Base-by-base conservation (phyloP, 129 eudicot species). In the Saposhnikovia divaricata region DNA sequence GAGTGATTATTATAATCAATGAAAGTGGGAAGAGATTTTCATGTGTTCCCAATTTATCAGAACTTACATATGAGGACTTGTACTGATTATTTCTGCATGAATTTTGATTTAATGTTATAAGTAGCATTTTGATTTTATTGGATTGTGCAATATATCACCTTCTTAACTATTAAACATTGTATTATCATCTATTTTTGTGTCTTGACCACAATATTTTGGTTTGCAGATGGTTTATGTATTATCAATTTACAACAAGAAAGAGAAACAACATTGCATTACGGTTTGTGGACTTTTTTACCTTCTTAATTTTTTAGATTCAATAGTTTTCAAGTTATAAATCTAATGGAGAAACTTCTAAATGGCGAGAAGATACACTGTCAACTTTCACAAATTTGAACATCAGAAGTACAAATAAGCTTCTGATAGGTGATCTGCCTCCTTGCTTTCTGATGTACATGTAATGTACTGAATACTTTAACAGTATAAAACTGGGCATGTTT, bases 211-310 rank as follows among this genome's bases (percentile, higher is more conserved):
- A 37, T 79, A 80, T 81, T 42, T 59, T 71, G 77, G 73, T 77
- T 84, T 77, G 84, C 97, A 93, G 98, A 93, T 91, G 98, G 94
- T 93, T 46, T 95, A 95, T 77, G 99, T 95, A 28, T 78, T 95
- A 77, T 92, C 94, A 28, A 85, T 95, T 77, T 95, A 95, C 95
- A 95, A 89, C 90, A 95, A 85, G 89, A 90, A 90, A 81, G 97
- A 95, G 83, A 95, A 92, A 80, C 87, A 92, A 81, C 82, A 95
- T 63, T 88, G 97, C 73, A 89, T 95, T 65, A 95, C 97, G 95
- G 97, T 95, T 80, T 65, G 84, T 79, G 18, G 38, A 77, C 13
- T 77, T 82, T 43, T 23, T 45, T 4, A 31, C 15, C 73, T 28
- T 4, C 16, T 1, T 34, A 34, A 69, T 12, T 27, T 27, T 27